phyloP scores from a whole-genome alignment of 768 basidiomycete species.

The Gloeophyllum trabeum region DNA sequence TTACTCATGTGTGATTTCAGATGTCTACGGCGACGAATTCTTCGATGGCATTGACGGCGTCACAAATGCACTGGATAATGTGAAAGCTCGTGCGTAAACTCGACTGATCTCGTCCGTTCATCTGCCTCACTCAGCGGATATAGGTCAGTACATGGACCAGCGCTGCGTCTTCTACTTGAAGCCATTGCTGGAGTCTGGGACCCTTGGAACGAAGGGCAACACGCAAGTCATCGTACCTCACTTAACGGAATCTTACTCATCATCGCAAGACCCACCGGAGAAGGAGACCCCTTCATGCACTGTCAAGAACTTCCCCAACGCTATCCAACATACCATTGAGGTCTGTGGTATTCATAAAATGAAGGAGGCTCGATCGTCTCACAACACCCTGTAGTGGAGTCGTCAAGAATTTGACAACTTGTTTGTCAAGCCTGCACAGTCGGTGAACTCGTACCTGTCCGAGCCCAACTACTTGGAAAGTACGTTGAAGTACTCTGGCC shows the following conservation, averaged over 20 bases:
- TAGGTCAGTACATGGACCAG: constrained; percentile 96
- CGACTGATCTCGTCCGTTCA: background rate
- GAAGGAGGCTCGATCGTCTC: background rate
- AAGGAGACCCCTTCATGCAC: constrained; percentile 96
- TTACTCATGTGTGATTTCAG: constrained; percentile 28
- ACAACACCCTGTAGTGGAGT: constrained; percentile 59
- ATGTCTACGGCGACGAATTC: constrained; percentile 80
- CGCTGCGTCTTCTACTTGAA: constrained; percentile 96
- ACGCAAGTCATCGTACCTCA: constrained; percentile 92
- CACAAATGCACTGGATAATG: constrained; percentile 96
- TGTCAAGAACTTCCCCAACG: constrained; percentile 97
- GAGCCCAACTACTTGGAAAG: constrained; percentile 93
- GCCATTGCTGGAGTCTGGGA: constrained; percentile 93
- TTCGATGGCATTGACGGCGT: constrained; percentile 85
- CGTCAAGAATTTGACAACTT: constrained; percentile 85
- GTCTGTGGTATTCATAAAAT: constrained; percentile 23
- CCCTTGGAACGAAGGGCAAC: constrained; percentile 97
- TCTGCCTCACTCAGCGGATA: constrained; percentile 6
- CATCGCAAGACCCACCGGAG: constrained; percentile 97
- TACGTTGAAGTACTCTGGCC: constrained; percentile 82
- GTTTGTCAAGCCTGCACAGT: constrained; percentile 89
- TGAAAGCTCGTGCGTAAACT: constrained; percentile 71
- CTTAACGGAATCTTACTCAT: constrained; percentile 92
- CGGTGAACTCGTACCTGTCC: constrained; percentile 92
- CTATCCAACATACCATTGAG: constrained; percentile 96